Base-by-base conservation (phyloP, 441 rosid species). In the Hura crepitans region DNA sequence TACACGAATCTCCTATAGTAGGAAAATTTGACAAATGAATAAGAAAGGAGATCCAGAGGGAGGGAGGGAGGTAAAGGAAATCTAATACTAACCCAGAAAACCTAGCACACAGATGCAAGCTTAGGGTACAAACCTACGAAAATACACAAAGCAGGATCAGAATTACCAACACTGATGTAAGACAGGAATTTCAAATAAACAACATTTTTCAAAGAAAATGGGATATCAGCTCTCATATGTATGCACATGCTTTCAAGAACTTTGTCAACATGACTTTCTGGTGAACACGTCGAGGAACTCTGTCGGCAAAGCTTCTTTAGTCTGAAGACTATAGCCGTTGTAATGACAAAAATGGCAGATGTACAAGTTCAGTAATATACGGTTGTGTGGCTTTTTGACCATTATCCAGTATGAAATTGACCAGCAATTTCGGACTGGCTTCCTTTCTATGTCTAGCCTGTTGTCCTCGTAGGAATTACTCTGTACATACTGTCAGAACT, bases 401-500 rank as follows among this genome's bases (percentile, higher is more conserved):
- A 7, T 74, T 57, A 12, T 37, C 70, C 68, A 5, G 65, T 67
- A 73, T 15, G 55, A 28, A 9, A 14, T 46, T 59, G 22, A 61
- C 66, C 27, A 15, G 25, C 23, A 56, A 60, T 37, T 63, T 46
- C 27, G 22, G 37, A 51, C 53, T 56, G 25, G 9, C 51, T 8
- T 18, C 62, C 64, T 22, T 46, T 65, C 62, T 70, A 20, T 45
- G 51, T 71, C 61, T 69, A 60, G 58, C 53, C 69, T 59, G 39
- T 35, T 65, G 55, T 64, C 75, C 47, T 66, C 22, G 42, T 30
- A 69, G 62, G 68, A 28, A 80, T 72, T 76, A 69, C 46, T 70
- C 85, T 83, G 84, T 85, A 81, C 85, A 80, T 56, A 42, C 69
- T 72, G 72, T 77, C 79, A 55, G 59, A 74, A 67, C 50, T 42